Base-by-base conservation (phyloP, 164 flowering plant species). In the Umbellularia californica region DNA sequence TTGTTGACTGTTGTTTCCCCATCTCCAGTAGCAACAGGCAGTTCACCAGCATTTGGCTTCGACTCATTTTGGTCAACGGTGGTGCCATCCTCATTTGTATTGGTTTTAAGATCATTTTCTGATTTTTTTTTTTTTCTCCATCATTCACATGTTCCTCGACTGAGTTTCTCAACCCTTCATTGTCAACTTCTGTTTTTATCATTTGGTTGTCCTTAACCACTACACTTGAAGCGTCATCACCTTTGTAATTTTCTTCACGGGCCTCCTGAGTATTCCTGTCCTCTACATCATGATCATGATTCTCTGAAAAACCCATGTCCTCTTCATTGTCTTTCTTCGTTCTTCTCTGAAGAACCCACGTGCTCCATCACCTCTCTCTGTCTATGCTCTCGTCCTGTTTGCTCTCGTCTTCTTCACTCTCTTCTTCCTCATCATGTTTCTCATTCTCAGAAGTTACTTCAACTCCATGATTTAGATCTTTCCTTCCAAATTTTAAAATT, bases 171-270 rank as follows among this genome's bases (percentile, higher is more conserved):
- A 52, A 70, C 65, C 69, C 65, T 19, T 71, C 77, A 28, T 70
- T 74, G 69, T 79, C 92, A 62, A 77, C 73, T 74, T 75, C 89
- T 62, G 65, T n/a, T 7, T 58, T 79, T 27, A 7, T 52, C 58
- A 60, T 72, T 70, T 84, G 86, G 70, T 77, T 80, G 24, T 86
- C 86, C 68, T 83, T 86, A 66, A 74, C 82, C 51, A 84, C 92
- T 11, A 82, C 89, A 75, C 90, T 86, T 55, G 84, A 82, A 62
- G 81, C 81, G 83, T 94, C 96, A 80, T 94, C 98, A 0, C 87
- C 97, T 79, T 83, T 94, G 82, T 94, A 92, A 50, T 87, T 79
- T 76, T 87, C 98, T 79, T 92, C 98, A 1, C 93, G 86, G 0
- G 97, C 97, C 81, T 87, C 97, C 51, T 89, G 95, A 41, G 77